Conservation (phyloP, 1,284 basidiomycete species). For the Hymenochaete sp. region DNA sequence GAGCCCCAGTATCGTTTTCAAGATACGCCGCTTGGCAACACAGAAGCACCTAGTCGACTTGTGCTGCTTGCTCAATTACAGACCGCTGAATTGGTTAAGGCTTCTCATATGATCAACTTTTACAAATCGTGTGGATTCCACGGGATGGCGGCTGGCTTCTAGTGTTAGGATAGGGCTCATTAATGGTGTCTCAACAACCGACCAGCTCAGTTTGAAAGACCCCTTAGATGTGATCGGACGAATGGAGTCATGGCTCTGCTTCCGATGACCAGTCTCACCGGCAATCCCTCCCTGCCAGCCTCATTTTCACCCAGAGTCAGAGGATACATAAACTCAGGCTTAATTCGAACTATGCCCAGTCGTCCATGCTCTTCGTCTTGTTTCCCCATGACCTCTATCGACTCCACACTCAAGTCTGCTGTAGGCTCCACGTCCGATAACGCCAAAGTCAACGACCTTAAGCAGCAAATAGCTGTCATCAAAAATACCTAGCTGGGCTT, state of each 20-base stretch:
- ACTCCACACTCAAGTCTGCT: slow-evolving; percentile 13
- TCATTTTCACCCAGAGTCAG: slow-evolving; percentile 2
- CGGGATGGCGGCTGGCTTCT: no score
- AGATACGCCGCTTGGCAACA: no score
- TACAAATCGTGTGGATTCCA: no score
- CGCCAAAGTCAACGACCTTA: slow-evolving; percentile 31
- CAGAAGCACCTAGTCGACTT: no score
- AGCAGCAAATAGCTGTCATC: slow-evolving; percentile 35
- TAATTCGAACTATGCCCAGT: background rate
- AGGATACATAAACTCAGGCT: background rate
- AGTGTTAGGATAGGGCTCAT: no score
- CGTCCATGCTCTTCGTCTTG: background rate
- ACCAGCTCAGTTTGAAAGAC: background rate
- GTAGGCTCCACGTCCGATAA: slow-evolving; percentile 14
- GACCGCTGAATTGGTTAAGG: no score
- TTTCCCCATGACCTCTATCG: slow-evolving; percentile 10
- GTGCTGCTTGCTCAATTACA: no score
- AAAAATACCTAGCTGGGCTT: slow-evolving; percentile 29
- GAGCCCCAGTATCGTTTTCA: no score
- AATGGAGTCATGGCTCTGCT: background rate
- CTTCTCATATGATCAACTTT: no score
- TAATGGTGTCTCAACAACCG: no score
- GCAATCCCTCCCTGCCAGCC: background rate
- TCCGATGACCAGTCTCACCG: background rate
- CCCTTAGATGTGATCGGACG: slow-evolving; percentile 3